These are phyloP conservation scores for Pisolithus orientalis DNA, from an alignment of 768 basidiomycete species.

Conservation along the genomic window DNA sequence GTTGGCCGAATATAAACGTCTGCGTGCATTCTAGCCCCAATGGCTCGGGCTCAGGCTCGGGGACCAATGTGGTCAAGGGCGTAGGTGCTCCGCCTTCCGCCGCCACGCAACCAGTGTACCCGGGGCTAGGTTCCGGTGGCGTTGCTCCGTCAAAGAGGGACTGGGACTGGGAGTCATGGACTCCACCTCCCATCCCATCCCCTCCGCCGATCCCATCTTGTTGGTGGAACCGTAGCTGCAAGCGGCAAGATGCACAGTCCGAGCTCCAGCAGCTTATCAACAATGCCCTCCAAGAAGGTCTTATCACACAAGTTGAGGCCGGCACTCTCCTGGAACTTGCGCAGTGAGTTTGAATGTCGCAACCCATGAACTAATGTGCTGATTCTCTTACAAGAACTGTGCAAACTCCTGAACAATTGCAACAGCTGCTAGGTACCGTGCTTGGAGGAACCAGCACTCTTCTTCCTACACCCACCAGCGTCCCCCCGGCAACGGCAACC, in stretches of 20 bases:
- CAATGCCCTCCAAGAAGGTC: conserved; percentile 2
- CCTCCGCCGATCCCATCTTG: conserved; percentile 8
- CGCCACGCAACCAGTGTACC: too few relatives aligned
- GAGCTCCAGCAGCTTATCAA: conserved; percentile 2
- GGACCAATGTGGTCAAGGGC: too few relatives aligned
- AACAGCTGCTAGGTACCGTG: not conserved
- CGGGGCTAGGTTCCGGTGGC: too few relatives aligned
- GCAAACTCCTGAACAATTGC: not conserved
- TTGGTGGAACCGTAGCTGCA: conserved; percentile 5
- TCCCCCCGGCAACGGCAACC: too few relatives aligned
- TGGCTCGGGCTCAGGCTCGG: too few relatives aligned
- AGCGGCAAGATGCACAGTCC: conserved; percentile 1
- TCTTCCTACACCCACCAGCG: too few relatives aligned
- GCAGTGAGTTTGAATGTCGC: not conserved
- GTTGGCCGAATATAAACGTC: too few relatives aligned
- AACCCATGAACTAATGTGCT: not conserved
- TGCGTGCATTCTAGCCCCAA: too few relatives aligned
- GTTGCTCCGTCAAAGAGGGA: not conserved
- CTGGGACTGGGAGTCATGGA: not conserved
- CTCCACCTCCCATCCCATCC: conserved; percentile 6
- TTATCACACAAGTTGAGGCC: conserved; percentile 2
- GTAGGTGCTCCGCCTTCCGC: too few relatives aligned
- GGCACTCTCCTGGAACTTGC: not conserved
- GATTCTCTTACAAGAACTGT: not conserved
- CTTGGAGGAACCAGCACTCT: not conserved